Evolutionary conservation across 352 stramenopile genomes (phyloP).

Genomic region (Phytophthora crassamura): DNA sequence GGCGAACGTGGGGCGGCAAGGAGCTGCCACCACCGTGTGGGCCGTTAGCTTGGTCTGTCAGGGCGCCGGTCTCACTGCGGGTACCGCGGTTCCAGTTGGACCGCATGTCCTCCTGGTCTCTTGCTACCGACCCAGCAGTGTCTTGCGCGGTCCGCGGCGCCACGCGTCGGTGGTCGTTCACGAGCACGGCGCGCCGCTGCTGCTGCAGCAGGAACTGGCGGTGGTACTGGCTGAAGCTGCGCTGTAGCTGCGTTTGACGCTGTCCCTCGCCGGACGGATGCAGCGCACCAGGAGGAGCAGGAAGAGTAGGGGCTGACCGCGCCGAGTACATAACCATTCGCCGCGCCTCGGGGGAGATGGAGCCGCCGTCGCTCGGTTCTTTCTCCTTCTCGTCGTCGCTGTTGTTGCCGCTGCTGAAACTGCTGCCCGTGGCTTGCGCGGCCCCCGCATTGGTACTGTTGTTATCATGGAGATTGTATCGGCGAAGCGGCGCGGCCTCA

Average conservation of each 20-base stretch:
- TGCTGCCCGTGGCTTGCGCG: slow-evolving; percentile 16
- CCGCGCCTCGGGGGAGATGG: neutral
- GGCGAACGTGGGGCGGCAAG: neutral
- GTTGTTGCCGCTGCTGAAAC: slow-evolving; percentile 9
- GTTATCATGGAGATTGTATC: slow-evolving; percentile 3
- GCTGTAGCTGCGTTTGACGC: slow-evolving; percentile 21
- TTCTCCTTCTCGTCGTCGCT: slow-evolving; percentile 21
- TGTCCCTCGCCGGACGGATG: slow-evolving; percentile 2
- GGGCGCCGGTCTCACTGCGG: slow-evolving; percentile 11
- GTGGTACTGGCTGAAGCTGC: slow-evolving; percentile 25
- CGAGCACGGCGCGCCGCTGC: slow-evolving; percentile 25
- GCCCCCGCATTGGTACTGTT: neutral
- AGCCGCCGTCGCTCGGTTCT: neutral
- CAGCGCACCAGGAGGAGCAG: neutral
- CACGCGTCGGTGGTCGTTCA: slow-evolving; percentile 10
- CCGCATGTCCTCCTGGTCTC: slow-evolving; percentile 10
- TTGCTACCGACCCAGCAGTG: neutral
- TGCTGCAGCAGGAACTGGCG: slow-evolving; percentile 29
- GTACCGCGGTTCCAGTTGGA: slow-evolving; percentile 5
- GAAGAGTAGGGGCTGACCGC: neutral
- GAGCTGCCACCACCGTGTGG: neutral
- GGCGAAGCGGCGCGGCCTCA: slow-evolving; percentile 3
- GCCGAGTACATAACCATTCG: neutral
- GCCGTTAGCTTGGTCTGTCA: slow-evolving; percentile 3
- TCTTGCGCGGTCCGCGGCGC: neutral